Conservation (phyloP, 306 rosid genomes). For the Comarum palustre region DNA sequence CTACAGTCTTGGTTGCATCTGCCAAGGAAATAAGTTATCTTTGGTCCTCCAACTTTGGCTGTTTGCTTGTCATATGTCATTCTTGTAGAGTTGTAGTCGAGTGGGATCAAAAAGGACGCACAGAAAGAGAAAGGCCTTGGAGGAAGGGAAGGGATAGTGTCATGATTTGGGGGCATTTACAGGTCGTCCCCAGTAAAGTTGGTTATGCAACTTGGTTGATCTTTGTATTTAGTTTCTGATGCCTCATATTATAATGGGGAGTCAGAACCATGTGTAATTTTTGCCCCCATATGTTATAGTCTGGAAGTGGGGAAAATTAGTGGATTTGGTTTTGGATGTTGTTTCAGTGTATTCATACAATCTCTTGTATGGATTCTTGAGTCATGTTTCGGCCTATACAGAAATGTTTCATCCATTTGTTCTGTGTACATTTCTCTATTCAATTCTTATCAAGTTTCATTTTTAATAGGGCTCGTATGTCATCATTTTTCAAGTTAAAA, state of each 20-base stretch:
- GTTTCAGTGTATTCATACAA: slow-evolving; percentile 44
- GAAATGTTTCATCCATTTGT: slow-evolving; percentile 32
- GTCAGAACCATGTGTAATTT: slow-evolving; percentile 50
- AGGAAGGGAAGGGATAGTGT: slow-evolving; percentile 7
- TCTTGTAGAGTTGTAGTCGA: slow-evolving; percentile 42
- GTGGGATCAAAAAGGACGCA: slow-evolving; percentile 20
- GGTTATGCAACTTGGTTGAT: slow-evolving; percentile 39
- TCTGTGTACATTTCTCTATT: slow-evolving; percentile 3
- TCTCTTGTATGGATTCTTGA: slow-evolving; percentile 53
- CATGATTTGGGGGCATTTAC: slow-evolving; percentile 49
- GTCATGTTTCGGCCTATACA: slow-evolving; percentile 64
- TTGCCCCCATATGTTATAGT: slow-evolving; percentile 39
- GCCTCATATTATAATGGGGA: slow-evolving; percentile 42
- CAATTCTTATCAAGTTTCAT: neutral
- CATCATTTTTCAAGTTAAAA: neutral
- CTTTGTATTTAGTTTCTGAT: slow-evolving; percentile 43
- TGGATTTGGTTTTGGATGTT: slow-evolving; percentile 65
- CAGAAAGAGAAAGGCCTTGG: slow-evolving; percentile 15
- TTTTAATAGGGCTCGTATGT: neutral
- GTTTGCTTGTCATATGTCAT: slow-evolving; percentile 35
- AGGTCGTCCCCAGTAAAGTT: slow-evolving; percentile 32
- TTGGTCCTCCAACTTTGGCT: slow-evolving; percentile 45
- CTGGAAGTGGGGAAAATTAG: slow-evolving; percentile 39
- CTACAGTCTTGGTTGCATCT: slow-evolving; percentile 42
- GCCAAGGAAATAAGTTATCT: slow-evolving; percentile 30